A percentile compares a stretch with the other conserved stretches of the same genome.
Evolutionary conservation across 805 yeast genomes (phyloP).

Genomic region (Candida nanaspora): DNA sequence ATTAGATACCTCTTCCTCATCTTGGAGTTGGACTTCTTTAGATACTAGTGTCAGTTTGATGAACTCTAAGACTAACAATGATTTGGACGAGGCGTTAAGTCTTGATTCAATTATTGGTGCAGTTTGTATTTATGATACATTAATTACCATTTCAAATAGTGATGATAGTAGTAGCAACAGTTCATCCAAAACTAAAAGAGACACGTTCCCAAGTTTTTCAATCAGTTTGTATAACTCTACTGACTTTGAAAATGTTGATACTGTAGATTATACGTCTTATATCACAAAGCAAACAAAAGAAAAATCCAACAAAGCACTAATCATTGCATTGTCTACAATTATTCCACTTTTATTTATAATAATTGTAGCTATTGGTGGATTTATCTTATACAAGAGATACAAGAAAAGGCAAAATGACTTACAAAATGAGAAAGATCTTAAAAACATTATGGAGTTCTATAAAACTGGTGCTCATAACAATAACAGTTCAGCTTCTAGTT

Average conservation of each 20-base stretch:
- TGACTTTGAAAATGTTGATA: slow-evolving; percentile 25
- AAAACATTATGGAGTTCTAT: slow-evolving; percentile 26
- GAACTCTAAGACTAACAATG: slow-evolving; percentile 15
- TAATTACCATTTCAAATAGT: slow-evolving; percentile 32
- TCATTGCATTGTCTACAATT: slow-evolving; percentile 40
- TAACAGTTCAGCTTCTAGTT: slow-evolving; percentile 3
- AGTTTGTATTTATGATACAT: slow-evolving; percentile 42
- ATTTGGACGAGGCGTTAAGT: slow-evolving; percentile 15
- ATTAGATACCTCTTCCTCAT: slow-evolving; percentile 30
- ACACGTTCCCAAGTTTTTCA: slow-evolving; percentile 15
- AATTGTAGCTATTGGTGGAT: slow-evolving; percentile 23
- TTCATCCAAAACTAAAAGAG: slow-evolving; percentile 3
- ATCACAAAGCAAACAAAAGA: slow-evolving; percentile 5
- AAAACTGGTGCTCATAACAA: slow-evolving; percentile 10
- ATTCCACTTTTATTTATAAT: slow-evolving; percentile 34
- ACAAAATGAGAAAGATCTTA: slow-evolving; percentile 21
- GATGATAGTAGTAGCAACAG: not conserved
- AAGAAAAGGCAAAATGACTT: slow-evolving; percentile 18
- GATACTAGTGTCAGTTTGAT: slow-evolving; percentile 18
- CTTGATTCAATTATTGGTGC: slow-evolving; percentile 35
- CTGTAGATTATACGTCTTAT: slow-evolving; percentile 24
- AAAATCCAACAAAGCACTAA: slow-evolving; percentile 18
- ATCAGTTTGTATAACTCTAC: slow-evolving; percentile 36
- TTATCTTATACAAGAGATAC: slow-evolving; percentile 22
- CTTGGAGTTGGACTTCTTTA: slow-evolving; percentile 37